phyloP scores from a whole-genome alignment of 306 rosid genomes.

The Gastrolobium bilobum region DNA sequence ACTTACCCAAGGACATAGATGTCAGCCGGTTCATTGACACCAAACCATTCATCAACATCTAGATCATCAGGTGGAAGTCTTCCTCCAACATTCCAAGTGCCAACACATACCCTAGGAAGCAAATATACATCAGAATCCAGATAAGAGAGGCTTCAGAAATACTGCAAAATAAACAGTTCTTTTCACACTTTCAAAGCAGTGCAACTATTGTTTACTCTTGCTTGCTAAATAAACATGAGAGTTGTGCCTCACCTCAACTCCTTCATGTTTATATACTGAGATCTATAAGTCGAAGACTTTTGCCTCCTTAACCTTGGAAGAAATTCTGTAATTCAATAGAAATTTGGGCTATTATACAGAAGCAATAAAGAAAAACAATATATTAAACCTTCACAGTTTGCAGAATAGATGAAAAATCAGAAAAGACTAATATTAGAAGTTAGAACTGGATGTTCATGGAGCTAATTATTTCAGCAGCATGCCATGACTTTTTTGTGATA shows the following conservation, averaged over 20 bases:
- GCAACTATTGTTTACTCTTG: constrained; percentile 33
- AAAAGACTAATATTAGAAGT: not conserved
- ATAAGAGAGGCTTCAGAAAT: constrained; percentile 46
- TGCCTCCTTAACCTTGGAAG: constrained; percentile 82
- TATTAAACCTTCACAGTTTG: not conserved
- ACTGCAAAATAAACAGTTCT: constrained; percentile 39
- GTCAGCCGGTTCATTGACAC: constrained; percentile 85
- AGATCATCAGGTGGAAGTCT: constrained; percentile 88
- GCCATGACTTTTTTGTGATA: not conserved
- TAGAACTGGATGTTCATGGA: constrained; percentile 30
- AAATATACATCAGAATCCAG: constrained; percentile 47
- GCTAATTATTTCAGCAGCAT: constrained; percentile 2
- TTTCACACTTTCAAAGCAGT: constrained; percentile 25
- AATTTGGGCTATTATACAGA: constrained; percentile 19
- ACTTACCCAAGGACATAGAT: constrained; percentile 95
- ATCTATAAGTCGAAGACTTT: constrained; percentile 88
- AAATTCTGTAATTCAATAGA: constrained; percentile 58
- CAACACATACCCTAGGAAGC: constrained; percentile 75
- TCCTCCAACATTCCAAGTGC: constrained; percentile 98
- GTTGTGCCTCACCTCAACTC: constrained; percentile 75
- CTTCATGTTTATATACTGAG: constrained; percentile 86
- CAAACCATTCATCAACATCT: constrained; percentile 93
- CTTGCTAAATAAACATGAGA: constrained; percentile 41
- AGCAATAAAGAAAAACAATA: constrained; percentile 27
- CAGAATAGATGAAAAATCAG: constrained; percentile 35